phyloP scores from a whole-genome alignment of 495 filamentous ascomycete species.

The Penicillium waksmanii region DNA sequence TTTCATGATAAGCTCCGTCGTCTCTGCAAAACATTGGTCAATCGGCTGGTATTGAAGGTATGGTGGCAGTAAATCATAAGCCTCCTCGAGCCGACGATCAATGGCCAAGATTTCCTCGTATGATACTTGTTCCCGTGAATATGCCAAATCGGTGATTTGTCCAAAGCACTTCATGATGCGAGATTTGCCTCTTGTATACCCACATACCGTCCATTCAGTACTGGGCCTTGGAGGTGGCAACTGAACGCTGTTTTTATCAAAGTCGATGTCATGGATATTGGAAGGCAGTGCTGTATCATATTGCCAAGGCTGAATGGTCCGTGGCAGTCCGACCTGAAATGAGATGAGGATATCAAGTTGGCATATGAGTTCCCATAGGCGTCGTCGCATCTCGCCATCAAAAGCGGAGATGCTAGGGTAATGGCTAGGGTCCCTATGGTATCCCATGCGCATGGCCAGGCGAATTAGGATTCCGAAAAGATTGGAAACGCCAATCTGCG shows the following conservation, averaged over 20 bases:
- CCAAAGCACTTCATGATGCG: constrained; percentile 49
- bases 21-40: constrained; percentile 73
- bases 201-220: constrained; percentile 38
- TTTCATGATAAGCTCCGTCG: constrained; percentile 77
- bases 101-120: constrained; percentile 84
- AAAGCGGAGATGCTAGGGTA: constrained; percentile 41
- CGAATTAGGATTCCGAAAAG: constrained; percentile 43
- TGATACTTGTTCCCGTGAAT: constrained; percentile 43
- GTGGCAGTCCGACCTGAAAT: constrained; percentile 51
- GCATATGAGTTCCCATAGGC: constrained; percentile 41
- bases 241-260: constrained; percentile 36
- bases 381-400: constrained; percentile 51
- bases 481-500: constrained; percentile 39
- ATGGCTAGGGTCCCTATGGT: constrained; percentile 47
- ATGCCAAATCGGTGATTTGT: constrained; percentile 50
- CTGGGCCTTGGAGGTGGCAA: constrained; percentile 43
- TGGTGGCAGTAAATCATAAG: constrained; percentile 66
- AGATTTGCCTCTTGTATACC: constrained; percentile 44
- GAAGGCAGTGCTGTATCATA: constrained; percentile 46
- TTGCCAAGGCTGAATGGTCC: constrained; percentile 47
- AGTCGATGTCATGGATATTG: constrained; percentile 49
- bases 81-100: constrained; percentile 72
- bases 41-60: constrained; percentile 72
- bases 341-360: constrained; percentile 49
- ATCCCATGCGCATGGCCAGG: constrained; percentile 50